phyloP scores from a whole-genome alignment of 2,329 filamentous ascomycete genomes.

The Chlorencoelia australis region DNA sequence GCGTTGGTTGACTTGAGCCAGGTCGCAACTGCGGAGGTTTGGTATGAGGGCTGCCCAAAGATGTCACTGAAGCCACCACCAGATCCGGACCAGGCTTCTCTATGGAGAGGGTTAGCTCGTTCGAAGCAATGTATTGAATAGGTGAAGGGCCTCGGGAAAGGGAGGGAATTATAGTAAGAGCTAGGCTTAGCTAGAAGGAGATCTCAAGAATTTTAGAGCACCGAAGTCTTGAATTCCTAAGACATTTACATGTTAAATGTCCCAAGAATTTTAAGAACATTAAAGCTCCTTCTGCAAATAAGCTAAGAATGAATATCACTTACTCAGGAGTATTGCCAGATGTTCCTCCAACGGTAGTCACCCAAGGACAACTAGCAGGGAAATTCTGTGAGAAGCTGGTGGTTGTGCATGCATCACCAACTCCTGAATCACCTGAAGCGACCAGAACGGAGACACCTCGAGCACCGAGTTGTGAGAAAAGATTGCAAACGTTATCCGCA shows the following conservation, averaged over 20 bases:
- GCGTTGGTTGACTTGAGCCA: constrained; percentile 38
- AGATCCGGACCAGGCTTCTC: constrained; percentile 22
- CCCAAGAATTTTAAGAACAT: too few species aligned
- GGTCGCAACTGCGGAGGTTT: constrained; percentile 30
- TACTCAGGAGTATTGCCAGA: constrained; percentile 19
- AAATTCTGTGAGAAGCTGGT: constrained; percentile 40
- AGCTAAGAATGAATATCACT: neutral
- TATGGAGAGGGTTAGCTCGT: neutral
- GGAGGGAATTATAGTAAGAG: too few species aligned
- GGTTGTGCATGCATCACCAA: constrained; percentile 25
- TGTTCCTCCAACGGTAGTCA: constrained; percentile 36
- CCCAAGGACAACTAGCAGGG: constrained; percentile 41
- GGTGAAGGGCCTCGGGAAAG: too few species aligned
- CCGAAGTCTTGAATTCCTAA: too few species aligned
- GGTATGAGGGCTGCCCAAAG: constrained; percentile 33
- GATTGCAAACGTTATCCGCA: constrained; percentile 39
- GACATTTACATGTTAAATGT: too few species aligned
- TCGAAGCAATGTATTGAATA: too few species aligned
- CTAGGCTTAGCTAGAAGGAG: too few species aligned
- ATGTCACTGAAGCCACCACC: constrained; percentile 35
- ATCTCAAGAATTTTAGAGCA: too few species aligned
- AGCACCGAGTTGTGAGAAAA: constrained; percentile 43
- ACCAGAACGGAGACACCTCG: constrained; percentile 39
- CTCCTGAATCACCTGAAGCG: constrained; percentile 39
- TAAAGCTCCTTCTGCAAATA: neutral